Evolutionary conservation across 1,284 basidiomycete genomes (phyloP).

Genomic region (Malassezia restricta): DNA sequence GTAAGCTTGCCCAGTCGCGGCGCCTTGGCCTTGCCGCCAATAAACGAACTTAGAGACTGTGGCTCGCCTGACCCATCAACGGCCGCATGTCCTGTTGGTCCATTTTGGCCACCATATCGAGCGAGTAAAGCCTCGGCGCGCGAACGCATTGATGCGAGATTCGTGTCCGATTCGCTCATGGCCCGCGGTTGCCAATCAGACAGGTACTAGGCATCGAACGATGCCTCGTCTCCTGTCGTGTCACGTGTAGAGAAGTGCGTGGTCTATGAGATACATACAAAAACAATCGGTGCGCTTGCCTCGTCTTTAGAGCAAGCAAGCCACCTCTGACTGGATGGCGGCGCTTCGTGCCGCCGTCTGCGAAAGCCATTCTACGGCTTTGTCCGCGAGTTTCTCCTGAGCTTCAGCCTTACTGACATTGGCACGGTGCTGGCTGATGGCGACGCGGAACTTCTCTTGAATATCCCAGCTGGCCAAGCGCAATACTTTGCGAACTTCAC

Average conservation of each 20-base stretch:
- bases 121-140: conserved; percentile 24
- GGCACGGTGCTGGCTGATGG: conserved; percentile 63
- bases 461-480: conserved; percentile 85
- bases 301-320: background rate
- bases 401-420: conserved; percentile 33
- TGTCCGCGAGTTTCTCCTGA: conserved; percentile 30
- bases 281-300: too few species aligned
- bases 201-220: background rate
- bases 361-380: conserved; percentile 31
- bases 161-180: background rate
- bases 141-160: background rate
- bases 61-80: conserved; percentile 20
- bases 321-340: background rate
- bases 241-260: background rate
- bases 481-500: conserved; percentile 88
- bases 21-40: conserved; percentile 39
- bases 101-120: conserved; percentile 38
- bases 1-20: conserved; percentile 37
- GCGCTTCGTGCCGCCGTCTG: conserved; percentile 16
- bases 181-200: too few species aligned
- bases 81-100: conserved; percentile 38
- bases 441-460: conserved; percentile 65
- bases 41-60: conserved; percentile 41
- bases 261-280: too few species aligned
- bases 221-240: background rate